Evolutionary conservation across 257 asterid species (phyloP).

Genomic region (Phtheirospermum japonicum): DNA sequence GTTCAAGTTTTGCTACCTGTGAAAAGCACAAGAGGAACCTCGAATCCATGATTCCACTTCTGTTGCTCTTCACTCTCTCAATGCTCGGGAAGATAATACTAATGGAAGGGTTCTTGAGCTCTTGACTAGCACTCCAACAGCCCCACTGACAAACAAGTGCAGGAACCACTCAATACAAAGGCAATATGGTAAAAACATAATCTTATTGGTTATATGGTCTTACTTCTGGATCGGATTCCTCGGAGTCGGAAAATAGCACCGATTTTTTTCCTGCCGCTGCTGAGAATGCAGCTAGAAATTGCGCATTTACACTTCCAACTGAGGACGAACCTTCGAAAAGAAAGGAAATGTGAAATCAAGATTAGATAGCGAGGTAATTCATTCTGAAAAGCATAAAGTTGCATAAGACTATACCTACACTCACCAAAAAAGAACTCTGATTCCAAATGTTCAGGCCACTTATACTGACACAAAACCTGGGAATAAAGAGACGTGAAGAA

Average conservation of each 20-base stretch:
- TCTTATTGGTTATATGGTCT: constrained; percentile 28
- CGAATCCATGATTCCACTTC: constrained; percentile 61
- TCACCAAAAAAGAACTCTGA: constrained; percentile 76
- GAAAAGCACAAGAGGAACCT: constrained; percentile 79
- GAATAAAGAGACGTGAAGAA: constrained; percentile 23
- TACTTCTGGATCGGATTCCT: constrained; percentile 93
- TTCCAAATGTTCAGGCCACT: constrained; percentile 91
- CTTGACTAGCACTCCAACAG: constrained; percentile 89
- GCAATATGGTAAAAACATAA: constrained; percentile 19
- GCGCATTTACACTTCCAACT: constrained; percentile 69
- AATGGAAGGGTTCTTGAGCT: constrained; percentile 71
- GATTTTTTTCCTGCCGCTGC: constrained; percentile 87
- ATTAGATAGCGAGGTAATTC: constrained; percentile 12
- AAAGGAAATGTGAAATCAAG: constrained; percentile 16
- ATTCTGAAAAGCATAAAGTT: constrained; percentile 10
- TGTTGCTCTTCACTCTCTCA: constrained; percentile 70
- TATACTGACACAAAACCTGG: constrained; percentile 73
- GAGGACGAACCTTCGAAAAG: constrained; percentile 70
- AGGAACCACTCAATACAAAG: constrained; percentile 26
- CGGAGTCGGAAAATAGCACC: constrained; percentile 60
- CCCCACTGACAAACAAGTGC: constrained; percentile 72
- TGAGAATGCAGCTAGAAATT: constrained; percentile 88
- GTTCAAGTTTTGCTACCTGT: constrained; percentile 46
- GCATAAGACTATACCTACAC: constrained; percentile 23
- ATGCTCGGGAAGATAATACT: constrained; percentile 71